These are phyloP conservation scores for Gossypium laxum DNA, from an alignment of 441 rosid genomes.

Conservation along the genomic window DNA sequence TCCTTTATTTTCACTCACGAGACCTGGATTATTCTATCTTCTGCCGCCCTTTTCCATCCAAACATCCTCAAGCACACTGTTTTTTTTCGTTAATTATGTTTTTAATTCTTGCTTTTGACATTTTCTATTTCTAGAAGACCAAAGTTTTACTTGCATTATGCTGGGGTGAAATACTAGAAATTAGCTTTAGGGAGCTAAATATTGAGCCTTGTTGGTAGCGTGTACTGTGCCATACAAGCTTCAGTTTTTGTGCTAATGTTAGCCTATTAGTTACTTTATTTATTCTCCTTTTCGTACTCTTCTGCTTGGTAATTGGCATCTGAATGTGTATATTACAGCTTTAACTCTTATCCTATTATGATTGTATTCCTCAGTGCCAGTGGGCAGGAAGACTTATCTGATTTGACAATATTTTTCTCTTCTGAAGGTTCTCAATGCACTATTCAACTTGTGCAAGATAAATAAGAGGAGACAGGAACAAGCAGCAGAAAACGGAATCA, in stretches of 20 bases:
- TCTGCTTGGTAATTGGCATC: not conserved
- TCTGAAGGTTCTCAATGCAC: conserved; percentile 72
- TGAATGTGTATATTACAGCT: not conserved
- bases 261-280: not conserved
- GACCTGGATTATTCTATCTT: not conserved
- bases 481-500: conserved; percentile 98
- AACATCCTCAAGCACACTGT: not conserved
- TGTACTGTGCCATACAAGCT: not conserved
- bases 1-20: not conserved
- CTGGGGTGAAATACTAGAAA: not conserved
- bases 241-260: not conserved
- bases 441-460: conserved; percentile 92
- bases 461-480: conserved; percentile 98
- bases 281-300: not conserved
- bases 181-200: not conserved
- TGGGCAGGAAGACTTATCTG: not conserved
- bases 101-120: not conserved
- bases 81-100: not conserved
- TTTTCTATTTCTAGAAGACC: not conserved
- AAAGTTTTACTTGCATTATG: not conserved
- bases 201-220: not conserved
- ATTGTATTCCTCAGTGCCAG: not conserved
- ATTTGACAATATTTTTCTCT: conserved; percentile 8
- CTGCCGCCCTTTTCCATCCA: not conserved
- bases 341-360: not conserved